phyloP scores from a whole-genome alignment of 306 rosid genomes.

The Abrus precatorius region DNA sequence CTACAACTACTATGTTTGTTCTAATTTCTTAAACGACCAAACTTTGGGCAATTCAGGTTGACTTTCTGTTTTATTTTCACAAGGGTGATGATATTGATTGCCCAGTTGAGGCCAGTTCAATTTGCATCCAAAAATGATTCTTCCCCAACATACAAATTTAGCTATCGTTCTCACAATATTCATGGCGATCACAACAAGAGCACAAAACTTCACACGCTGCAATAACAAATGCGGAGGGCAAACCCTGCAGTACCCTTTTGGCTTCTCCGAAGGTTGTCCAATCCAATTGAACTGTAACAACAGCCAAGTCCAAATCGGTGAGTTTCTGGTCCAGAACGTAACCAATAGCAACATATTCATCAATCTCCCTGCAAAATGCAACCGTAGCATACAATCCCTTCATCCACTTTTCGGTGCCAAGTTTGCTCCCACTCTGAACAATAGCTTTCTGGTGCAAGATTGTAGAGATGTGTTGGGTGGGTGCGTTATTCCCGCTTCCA shows the following conservation, averaged over 20 bases:
- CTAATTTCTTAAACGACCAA: constrained; percentile 13
- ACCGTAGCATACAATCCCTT: constrained; percentile 55
- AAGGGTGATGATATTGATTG: constrained; percentile 53
- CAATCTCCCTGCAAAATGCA: constrained; percentile 61
- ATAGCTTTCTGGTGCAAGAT: constrained; percentile 66
- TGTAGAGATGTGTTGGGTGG: constrained; percentile 46
- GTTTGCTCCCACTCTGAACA: constrained; percentile 58
- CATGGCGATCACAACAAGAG: constrained; percentile 46
- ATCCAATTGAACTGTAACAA: constrained; percentile 52
- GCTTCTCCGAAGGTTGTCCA: constrained; percentile 58
- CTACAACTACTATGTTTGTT: background rate
- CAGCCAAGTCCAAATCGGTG: constrained; percentile 42
- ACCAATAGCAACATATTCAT: constrained; percentile 62
- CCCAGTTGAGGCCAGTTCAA: constrained; percentile 35
- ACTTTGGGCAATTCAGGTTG: constrained; percentile 2
- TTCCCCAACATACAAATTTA: constrained; percentile 28
- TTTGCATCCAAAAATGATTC: constrained; percentile 53
- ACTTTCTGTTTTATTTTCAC: constrained; percentile 24
- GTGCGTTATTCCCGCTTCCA: constrained; percentile 58
- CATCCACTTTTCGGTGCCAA: constrained; percentile 43
- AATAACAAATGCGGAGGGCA: constrained; percentile 42
- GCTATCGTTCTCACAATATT: constrained; percentile 46
- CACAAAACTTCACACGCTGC: constrained; percentile 46
- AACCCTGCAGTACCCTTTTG: constrained; percentile 71
- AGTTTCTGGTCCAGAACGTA: constrained; percentile 58